Evolutionary conservation across 1,284 basidiomycete species (phyloP), one percentile per base, ranked within the genome.

Genomic region (Peniophora sp.): DNA sequence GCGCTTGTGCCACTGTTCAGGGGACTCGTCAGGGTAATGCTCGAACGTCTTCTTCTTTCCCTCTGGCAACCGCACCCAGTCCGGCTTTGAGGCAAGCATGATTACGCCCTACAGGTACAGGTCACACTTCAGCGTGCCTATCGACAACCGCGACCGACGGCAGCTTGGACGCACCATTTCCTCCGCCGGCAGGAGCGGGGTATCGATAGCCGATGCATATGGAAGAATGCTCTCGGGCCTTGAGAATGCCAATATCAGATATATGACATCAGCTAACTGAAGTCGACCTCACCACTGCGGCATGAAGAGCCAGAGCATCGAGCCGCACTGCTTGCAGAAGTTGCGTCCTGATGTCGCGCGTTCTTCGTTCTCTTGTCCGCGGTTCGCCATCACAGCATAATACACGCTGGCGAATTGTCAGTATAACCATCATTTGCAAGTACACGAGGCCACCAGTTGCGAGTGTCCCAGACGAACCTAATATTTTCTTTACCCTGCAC

Each of bases 191-290:
- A 70, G 68, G 15, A 80, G 67, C 3, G 78, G 77, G 3, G 68
- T 69, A 52, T 83, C 81, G 45, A 83, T 79, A 0, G 71, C 78
- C 22, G 77, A 78, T 2, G 81, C 81, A 54, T 81, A 83, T 3
- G 80, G 81, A 54, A 83, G 80, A 27, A 83, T 64, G 0, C 76
- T 59, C 34, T 81, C 76, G 0, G 80, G 79, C 79, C 79, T 81
- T 23, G 18, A 22, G 6, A n/a, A 34, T 10, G 15, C 18, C 36
- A 47, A 17, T 3, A 24, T 8, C 24, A 10, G 22, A 3, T 10
- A 17, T 3, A 27, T 36, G 14, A 12, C 20, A 3, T 14, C 10
- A 36, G 24, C 37, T n/a, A 42, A 20, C 22, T 14, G 47, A 22
- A n/a, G 15, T 41, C 20, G 15, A 3, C 58, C 66, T 34, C 44